These are phyloP conservation scores for Aurantiochytrium sp. DNA, from an alignment of 108 stramenopile genomes.

Conservation along the genomic window DNA sequence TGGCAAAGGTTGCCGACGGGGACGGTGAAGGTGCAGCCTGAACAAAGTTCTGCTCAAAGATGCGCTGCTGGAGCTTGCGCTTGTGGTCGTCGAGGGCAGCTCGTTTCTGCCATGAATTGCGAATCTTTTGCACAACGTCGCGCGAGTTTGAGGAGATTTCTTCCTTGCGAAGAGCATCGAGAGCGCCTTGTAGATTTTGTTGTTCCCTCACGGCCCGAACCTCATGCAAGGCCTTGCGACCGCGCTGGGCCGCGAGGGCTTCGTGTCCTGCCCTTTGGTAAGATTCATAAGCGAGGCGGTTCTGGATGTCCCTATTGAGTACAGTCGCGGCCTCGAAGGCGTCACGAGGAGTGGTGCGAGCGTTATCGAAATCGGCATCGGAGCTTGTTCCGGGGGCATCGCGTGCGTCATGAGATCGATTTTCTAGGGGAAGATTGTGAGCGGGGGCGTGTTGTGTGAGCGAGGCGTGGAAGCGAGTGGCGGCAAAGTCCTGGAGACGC, in stretches of 20 bases:
- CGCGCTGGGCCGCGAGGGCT: neutral
- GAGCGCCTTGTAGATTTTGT: neutral
- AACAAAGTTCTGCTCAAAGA: neutral
- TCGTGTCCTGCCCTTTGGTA: neutral
- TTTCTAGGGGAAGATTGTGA: too few relatives aligned
- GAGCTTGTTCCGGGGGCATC: too few relatives aligned
- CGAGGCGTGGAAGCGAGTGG: neutral
- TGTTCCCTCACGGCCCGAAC: neutral
- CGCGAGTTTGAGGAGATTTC: neutral
- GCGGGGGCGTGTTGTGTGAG: neutral
- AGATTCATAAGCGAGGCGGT: neutral
- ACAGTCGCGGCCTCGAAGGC: too few relatives aligned
- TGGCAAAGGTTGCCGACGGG: neutral
- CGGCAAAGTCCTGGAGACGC: neutral
- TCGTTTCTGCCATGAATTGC: neutral
- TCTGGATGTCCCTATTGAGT: too few relatives aligned
- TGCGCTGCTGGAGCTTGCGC: neutral
- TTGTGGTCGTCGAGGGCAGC: neutral
- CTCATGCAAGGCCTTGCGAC: neutral
- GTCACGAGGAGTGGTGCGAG: too few relatives aligned
- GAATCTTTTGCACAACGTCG: neutral
- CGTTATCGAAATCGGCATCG: too few relatives aligned
- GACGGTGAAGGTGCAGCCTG: neutral
- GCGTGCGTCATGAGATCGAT: too few relatives aligned
- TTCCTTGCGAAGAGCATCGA: neutral